These are phyloP conservation scores for Ophiostoma montium DNA, from an alignment of 2,329 filamentous ascomycete species.

Conservation along the genomic window DNA sequence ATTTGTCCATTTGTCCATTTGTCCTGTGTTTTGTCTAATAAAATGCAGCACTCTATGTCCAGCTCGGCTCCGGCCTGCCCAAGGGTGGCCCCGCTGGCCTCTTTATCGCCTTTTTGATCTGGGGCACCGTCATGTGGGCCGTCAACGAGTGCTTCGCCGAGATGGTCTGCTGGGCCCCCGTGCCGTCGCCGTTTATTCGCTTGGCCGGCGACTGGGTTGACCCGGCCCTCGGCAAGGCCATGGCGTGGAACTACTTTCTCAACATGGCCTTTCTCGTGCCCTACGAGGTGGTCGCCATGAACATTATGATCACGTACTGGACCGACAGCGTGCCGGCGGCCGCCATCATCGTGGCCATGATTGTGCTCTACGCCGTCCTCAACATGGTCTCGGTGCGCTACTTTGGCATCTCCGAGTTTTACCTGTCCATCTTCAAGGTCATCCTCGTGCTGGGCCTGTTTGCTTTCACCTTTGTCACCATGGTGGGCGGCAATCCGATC, in stretches of 20 bases:
- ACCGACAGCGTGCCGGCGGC: conserved; percentile 24
- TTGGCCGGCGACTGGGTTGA: conserved; percentile 36
- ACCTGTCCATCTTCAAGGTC: conserved; percentile 25
- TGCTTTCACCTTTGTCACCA: conserved; percentile 32
- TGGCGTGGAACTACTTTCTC: conserved; percentile 38
- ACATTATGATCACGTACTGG: conserved; percentile 48
- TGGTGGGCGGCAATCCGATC: conserved; percentile 24
- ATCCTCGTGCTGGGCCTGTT: conserved; percentile 35
- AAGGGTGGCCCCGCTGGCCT: conserved; percentile 45
- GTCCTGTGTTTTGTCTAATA: neutral
- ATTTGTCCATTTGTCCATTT: neutral
- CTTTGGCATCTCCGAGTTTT: conserved; percentile 12
- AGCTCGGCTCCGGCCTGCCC: conserved; percentile 43
- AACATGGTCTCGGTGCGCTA: conserved; percentile 7
- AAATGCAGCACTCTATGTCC: conserved; percentile 36
- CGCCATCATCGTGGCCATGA: conserved; percentile 10
- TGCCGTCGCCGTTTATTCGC: conserved; percentile 65
- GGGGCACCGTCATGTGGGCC: conserved; percentile 40
- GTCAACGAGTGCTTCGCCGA: conserved; percentile 48
- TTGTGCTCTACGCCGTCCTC: conserved; percentile 6
- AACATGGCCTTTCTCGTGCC: conserved; percentile 32
- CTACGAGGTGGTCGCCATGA: conserved; percentile 40
- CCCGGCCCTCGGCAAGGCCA: conserved; percentile 30
- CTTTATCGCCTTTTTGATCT: conserved; percentile 45
- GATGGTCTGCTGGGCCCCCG: conserved; percentile 64